Evolutionary conservation across 257 asterid species (phyloP).

Genomic region (Solanum gracilifrons): DNA sequence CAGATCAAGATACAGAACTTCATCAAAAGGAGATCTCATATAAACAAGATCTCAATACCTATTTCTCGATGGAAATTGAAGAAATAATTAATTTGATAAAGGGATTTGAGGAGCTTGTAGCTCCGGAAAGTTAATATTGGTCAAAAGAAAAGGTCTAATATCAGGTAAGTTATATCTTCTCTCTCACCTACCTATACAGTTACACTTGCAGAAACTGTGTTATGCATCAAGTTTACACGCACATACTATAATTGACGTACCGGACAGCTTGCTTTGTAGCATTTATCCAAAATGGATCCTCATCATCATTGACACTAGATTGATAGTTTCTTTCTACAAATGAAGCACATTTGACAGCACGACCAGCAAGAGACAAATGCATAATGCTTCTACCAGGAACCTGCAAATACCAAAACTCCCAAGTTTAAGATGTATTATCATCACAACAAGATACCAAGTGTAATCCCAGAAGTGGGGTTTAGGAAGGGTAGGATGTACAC

Average conservation of each 20-base stretch:
- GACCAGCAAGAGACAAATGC: conserved; percentile 4
- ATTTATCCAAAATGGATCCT: conserved; percentile 44
- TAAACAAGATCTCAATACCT: not conserved
- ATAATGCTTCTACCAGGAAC: conserved; percentile 4
- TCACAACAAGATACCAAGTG: not conserved
- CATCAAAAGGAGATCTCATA: not conserved
- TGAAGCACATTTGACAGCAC: conserved; percentile 10
- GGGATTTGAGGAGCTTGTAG: not conserved
- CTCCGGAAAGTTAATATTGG: not conserved
- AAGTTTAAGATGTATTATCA: not conserved
- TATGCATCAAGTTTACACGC: not conserved
- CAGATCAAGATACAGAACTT: not conserved
- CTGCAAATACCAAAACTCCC: conserved; percentile 6
- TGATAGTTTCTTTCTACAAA: conserved; percentile 45
- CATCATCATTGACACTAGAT: conserved; percentile 23
- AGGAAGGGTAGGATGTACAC: not conserved
- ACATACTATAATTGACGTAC: conserved; percentile 19
- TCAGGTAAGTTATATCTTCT: not conserved
- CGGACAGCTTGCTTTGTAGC: conserved; percentile 25
- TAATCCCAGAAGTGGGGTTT: not conserved
- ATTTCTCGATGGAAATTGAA: not conserved
- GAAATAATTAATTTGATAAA: not conserved
- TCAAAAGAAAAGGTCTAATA: not conserved
- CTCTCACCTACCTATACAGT: not conserved
- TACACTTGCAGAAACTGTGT: not conserved